phyloP scores from a whole-genome alignment of 2,329 filamentous ascomycete species.

The Decorospora gaudefroyi region DNA sequence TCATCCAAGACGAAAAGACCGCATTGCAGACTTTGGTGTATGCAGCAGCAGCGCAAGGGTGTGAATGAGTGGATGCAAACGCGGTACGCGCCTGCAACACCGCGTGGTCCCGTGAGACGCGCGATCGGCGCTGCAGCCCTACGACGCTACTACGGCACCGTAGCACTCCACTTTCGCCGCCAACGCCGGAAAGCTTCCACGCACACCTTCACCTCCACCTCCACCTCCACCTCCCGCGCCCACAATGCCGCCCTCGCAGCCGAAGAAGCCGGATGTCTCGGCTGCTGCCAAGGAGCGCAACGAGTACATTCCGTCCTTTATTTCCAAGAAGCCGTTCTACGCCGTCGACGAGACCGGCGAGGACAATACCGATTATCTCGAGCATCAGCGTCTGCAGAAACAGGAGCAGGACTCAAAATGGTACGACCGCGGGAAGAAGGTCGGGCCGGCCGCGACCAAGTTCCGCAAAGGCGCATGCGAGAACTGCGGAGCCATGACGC shows the following conservation, averaged over 20 bases:
- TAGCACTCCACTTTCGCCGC: constrained; percentile 26
- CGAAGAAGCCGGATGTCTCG: constrained; percentile 58
- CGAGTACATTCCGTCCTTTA: constrained; percentile 96
- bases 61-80: constrained; percentile 9
- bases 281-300: constrained; percentile 81
- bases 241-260: constrained; percentile 54
- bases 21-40: not conserved
- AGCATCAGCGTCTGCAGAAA: constrained; percentile 88
- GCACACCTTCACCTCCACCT: constrained; percentile 5
- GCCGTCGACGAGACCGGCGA: constrained; percentile 74
- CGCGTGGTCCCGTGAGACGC: constrained; percentile 32
- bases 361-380: constrained; percentile 78
- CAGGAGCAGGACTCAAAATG: constrained; percentile 75
- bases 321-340: constrained; percentile 97
- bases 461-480: constrained; percentile 98
- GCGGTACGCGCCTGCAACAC: constrained; percentile 19
- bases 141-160: too few species aligned
- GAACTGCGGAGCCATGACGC: constrained; percentile 96
- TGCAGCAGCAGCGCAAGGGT: not conserved
- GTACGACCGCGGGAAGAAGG: constrained; percentile 88
- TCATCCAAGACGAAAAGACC: constrained; percentile 5
- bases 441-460: constrained; percentile 87
- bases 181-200: constrained; percentile 16
- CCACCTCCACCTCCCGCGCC: constrained; percentile 3
- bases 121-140: constrained; percentile 35